These are phyloP conservation scores for Phytopythium montanum DNA, from an alignment of 352 stramenopile species.

Conservation along the genomic window DNA sequence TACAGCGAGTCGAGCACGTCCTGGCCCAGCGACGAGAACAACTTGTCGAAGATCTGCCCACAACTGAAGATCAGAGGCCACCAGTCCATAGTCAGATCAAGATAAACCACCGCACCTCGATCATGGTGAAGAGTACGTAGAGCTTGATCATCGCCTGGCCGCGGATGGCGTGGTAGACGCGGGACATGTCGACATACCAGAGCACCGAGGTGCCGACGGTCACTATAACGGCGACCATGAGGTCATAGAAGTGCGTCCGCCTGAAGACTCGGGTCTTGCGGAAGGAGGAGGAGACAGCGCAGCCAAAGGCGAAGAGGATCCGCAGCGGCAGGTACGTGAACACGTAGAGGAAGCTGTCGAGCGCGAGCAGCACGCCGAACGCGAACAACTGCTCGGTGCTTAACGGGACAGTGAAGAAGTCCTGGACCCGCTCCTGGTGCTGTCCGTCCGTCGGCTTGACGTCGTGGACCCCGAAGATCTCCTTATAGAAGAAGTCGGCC, in stretches of 20 bases:
- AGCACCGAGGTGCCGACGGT: constrained; percentile 71
- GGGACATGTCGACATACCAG: constrained; percentile 92
- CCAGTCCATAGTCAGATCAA: background rate
- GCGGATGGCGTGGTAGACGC: constrained; percentile 98
- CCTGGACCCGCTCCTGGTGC: constrained; percentile 78
- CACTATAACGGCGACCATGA: constrained; percentile 88
- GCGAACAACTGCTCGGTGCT: constrained; percentile 86
- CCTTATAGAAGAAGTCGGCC: constrained; percentile 81
- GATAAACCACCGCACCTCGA: constrained; percentile 63
- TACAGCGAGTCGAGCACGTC: constrained; percentile 97
- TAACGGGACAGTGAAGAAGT: constrained; percentile 74
- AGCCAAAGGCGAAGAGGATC: constrained; percentile 81
- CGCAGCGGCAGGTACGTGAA: constrained; percentile 95
- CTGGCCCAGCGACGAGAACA: constrained; percentile 96
- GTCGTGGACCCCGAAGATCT: constrained; percentile 81
- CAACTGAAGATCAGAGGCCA: too few species aligned
- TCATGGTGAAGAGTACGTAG: constrained; percentile 98
- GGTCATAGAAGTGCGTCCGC: constrained; percentile 90
- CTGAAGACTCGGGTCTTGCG: constrained; percentile 64
- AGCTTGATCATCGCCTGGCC: constrained; percentile 98
- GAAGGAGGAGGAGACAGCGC: constrained; percentile 69
- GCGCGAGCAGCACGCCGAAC: constrained; percentile 93
- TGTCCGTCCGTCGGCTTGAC: constrained; percentile 71
- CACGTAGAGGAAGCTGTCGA: constrained; percentile 97
- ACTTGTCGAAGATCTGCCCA: constrained; percentile 92